Base-by-base conservation (phyloP, 495 filamentous ascomycete species). In the Neurospora sp. region DNA sequence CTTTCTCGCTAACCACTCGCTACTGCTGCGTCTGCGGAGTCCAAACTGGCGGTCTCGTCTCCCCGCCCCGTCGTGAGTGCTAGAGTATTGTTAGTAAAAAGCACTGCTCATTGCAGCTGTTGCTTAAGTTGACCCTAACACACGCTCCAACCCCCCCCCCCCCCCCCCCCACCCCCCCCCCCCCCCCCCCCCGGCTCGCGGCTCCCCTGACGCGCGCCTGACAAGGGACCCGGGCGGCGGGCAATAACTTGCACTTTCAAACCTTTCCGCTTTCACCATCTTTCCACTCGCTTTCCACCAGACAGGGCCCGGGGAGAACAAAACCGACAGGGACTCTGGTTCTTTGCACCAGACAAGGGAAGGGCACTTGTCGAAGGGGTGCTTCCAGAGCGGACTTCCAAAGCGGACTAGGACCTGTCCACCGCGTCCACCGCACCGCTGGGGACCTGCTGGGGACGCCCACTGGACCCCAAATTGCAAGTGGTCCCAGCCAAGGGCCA, bases 41-140 rank as follows among this genome's bases (percentile, higher is more conserved):
- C 72, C 74, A 69, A 72, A 73, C 75, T 78, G 78, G 79, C 74
- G 74, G 73, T 78, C 73, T 77, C 79, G 69, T 74, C 72, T 74
- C 59, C 73, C 76, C 74, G 28, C 28, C 73, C 75, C 76, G 76
- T 77, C 74, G 75, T 75, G 77, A 74, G 69, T 79, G 75, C 74
- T 77, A 77, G 76, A 73, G 77, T 1, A 2, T 9, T 17, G 54
- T 66, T 66, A 66, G 4, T 5, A 7, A 17, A 24, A 9, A 34
- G 5, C 13, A 31, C 54, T 28, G 13, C 6, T 3, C 1, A 5
- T 3, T 34, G 24, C 54, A 28, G 7, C 28, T 2, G 1, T 34
- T 66, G 28, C 24, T 17, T 66, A 66, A 34, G 2, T 31, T 0
- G 1, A 34, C 7, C 4, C 9, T 66, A 66, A 2, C 54, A 66